phyloP scores from a whole-genome alignment of 768 basidiomycete genomes.

The Termitomyces sp. region DNA sequence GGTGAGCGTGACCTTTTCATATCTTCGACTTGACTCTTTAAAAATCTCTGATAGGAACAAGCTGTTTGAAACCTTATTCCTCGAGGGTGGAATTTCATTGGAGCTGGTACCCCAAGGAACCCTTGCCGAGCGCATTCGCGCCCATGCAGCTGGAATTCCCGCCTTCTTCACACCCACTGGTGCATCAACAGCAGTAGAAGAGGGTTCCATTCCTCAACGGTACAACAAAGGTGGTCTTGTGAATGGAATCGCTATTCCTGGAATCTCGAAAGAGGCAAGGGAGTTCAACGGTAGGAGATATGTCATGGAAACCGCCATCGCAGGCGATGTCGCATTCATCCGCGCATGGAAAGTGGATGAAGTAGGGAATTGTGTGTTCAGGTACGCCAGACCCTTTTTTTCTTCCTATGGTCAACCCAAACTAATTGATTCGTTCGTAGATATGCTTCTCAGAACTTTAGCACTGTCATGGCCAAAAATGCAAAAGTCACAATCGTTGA shows the following conservation, averaged over 20 bases:
- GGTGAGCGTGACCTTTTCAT: slow-evolving; percentile 32
- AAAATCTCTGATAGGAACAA: slow-evolving; percentile 57
- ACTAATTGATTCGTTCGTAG: slow-evolving; percentile 27
- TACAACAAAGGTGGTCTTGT: slow-evolving; percentile 74
- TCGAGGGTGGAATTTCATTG: slow-evolving; percentile 73
- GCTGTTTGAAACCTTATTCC: slow-evolving; percentile 75
- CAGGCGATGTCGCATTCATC: slow-evolving; percentile 80
- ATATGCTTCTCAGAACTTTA: slow-evolving; percentile 87
- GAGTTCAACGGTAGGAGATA: slow-evolving; percentile 78
- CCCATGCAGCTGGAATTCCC: slow-evolving; percentile 87
- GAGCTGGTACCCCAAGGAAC: slow-evolving; percentile 93
- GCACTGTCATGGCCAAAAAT: slow-evolving; percentile 80
- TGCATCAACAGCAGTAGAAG: slow-evolving; percentile 76
- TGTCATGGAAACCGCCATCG: slow-evolving; percentile 74
- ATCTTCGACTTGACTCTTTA: background rate
- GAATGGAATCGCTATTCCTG: slow-evolving; percentile 64
- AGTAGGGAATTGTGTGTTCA: slow-evolving; percentile 86
- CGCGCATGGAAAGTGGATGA: slow-evolving; percentile 92
- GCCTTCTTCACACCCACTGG: slow-evolving; percentile 95
- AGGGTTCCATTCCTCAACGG: slow-evolving; percentile 71
- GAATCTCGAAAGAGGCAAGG: slow-evolving; percentile 69
- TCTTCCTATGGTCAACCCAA: background rate
- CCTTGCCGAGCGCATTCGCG: slow-evolving; percentile 80
- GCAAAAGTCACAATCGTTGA: slow-evolving; percentile 90
- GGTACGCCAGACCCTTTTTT: slow-evolving; percentile 34